These are phyloP conservation scores for Zygosaccharomyces pseudorouxii DNA, from an alignment of 805 yeast species.

Conservation along the genomic window DNA sequence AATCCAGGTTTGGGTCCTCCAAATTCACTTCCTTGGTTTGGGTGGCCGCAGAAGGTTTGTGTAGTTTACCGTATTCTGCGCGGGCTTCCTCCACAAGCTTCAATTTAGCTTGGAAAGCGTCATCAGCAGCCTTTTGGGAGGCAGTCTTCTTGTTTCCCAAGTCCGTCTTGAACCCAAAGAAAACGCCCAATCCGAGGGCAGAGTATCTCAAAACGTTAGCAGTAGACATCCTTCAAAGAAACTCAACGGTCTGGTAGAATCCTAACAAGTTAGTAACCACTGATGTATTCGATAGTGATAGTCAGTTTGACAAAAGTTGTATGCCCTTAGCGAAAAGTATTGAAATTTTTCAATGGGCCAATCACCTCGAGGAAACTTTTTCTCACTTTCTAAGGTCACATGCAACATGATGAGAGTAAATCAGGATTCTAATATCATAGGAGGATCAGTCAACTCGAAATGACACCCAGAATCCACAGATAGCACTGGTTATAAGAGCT, in stretches of 20 bases:
- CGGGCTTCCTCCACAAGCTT: constrained; percentile 84
- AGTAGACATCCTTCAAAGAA: constrained; percentile 40
- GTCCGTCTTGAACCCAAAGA: constrained; percentile 86
- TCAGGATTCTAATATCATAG: background rate
- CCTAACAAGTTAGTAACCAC: background rate
- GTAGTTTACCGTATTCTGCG: constrained; percentile 73
- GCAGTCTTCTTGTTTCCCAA: constrained; percentile 58
- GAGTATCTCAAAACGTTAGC: constrained; percentile 82
- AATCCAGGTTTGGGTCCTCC: constrained; percentile 88
- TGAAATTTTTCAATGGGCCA: constrained; percentile 5
- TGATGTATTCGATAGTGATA: background rate
- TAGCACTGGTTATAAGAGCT: background rate
- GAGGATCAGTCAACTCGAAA: background rate
- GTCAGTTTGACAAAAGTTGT: background rate
- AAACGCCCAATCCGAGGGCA: constrained; percentile 81
- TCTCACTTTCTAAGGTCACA: background rate
- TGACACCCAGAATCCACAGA: background rate
- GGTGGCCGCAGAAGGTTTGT: constrained; percentile 42
- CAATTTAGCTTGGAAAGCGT: constrained; percentile 58
- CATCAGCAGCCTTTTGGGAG: constrained; percentile 50
- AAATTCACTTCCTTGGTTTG: constrained; percentile 56
- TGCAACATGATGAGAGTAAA: background rate
- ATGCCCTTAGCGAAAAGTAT: background rate
- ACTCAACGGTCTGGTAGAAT: background rate
- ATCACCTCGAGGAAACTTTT: constrained; percentile 1